phyloP scores from a whole-genome alignment of 768 basidiomycete species.

The Agrocybe praecox region DNA sequence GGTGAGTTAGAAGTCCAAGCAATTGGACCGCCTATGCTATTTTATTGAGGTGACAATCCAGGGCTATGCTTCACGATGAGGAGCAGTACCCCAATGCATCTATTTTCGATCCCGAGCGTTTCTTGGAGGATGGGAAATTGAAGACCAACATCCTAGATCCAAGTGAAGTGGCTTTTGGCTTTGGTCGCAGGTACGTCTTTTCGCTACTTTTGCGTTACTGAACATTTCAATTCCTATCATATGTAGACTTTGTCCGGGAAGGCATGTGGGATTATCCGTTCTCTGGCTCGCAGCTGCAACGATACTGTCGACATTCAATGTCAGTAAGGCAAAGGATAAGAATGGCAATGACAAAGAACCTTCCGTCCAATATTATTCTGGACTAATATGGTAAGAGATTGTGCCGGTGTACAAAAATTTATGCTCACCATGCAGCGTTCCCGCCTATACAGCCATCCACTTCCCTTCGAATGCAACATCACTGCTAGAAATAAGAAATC shows the following conservation, averaged over 20 bases:
- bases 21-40: neutral
- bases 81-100: conserved; percentile 34
- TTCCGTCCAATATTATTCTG: conserved; percentile 17
- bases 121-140: conserved; percentile 41
- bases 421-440: neutral
- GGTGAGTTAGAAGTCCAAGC: conserved; percentile 26
- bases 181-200: conserved; percentile 36
- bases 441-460: conserved; percentile 22
- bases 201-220: neutral
- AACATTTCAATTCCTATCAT: neutral
- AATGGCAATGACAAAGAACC: conserved; percentile 24
- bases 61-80: conserved; percentile 36
- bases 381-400: conserved; percentile 20
- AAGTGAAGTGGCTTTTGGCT: conserved; percentile 35
- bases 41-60: conserved; percentile 3
- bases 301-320: conserved; percentile 33
- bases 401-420: neutral
- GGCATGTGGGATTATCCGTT: conserved; percentile 27
- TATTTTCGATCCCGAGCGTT: conserved; percentile 49
- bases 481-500: conserved; percentile 25
- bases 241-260: conserved; percentile 37
- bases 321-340: conserved; percentile 29
- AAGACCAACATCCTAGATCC: conserved; percentile 37
- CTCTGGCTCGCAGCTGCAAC: conserved; percentile 31
- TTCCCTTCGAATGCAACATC: conserved; percentile 28